A percentile compares a stretch with the other conserved stretches of the same genome.
phyloP scores from a whole-genome alignment of 1,139 yeast genomes.

The Sugiyamaella neomexicana region DNA sequence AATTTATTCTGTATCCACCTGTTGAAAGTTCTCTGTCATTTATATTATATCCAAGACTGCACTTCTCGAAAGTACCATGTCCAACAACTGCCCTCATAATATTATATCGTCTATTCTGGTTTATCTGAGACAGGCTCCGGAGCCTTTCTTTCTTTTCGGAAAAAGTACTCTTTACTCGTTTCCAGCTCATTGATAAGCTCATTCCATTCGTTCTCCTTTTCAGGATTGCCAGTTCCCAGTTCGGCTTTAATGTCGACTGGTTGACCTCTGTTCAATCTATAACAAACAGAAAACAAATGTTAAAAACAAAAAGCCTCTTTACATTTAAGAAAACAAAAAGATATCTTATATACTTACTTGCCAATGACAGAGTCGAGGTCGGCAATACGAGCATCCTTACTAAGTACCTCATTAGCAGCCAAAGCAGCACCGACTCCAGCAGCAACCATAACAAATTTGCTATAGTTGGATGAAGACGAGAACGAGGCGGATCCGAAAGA shows the following conservation, averaged over 20 bases:
- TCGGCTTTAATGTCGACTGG: conserved; percentile 21
- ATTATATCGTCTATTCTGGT: neutral
- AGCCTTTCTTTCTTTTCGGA: conserved; percentile 17
- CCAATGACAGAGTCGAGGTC: conserved; percentile 23
- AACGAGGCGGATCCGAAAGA: conserved; percentile 13
- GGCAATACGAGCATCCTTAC: conserved; percentile 18
- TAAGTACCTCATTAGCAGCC: conserved; percentile 7
- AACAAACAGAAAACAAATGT: neutral
- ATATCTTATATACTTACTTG: conserved; percentile 21
- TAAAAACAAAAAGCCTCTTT: conserved; percentile 1
- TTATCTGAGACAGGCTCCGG: neutral
- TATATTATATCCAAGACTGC: too few species aligned
- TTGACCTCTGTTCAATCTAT: conserved; percentile 24
- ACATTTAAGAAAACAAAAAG: neutral
- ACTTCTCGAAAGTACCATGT: too few species aligned
- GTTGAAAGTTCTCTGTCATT: too few species aligned
- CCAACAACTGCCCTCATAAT: too few species aligned
- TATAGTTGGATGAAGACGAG: conserved; percentile 8
- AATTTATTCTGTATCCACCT: neutral
- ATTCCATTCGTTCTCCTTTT: conserved; percentile 24
- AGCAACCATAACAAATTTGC: conserved; percentile 17
- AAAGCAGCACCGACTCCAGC: conserved; percentile 18
- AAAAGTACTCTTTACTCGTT: conserved; percentile 23
- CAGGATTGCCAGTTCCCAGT: conserved; percentile 25
- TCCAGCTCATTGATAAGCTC: conserved; percentile 23